Conservation (phyloP, 176 grass and related monocot species). For the Eleusine indica region DNA sequence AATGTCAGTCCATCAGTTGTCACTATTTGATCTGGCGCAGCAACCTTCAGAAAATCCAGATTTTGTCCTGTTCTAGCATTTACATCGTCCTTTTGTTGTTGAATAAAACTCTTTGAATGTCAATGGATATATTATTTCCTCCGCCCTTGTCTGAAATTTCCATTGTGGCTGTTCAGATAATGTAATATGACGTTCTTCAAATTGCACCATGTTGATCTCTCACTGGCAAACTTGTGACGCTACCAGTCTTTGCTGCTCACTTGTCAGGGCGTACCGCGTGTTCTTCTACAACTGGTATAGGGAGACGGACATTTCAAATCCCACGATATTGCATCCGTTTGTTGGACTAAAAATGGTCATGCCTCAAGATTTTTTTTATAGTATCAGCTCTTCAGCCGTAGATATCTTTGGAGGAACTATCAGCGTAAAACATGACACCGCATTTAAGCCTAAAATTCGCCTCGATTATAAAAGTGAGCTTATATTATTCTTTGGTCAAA, state of each 20-base stretch:
- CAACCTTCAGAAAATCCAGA: conserved; percentile 16
- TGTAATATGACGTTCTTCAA: background rate
- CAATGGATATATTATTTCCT: background rate
- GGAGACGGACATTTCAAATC: background rate
- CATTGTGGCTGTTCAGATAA: background rate
- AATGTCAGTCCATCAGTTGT: background rate
- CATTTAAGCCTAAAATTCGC: background rate
- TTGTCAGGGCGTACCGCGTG: background rate
- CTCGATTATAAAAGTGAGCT: too few species aligned
- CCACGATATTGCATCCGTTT: background rate
- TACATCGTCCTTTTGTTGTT: background rate
- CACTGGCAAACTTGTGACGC: background rate
- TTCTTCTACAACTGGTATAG: background rate
- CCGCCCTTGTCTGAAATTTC: background rate
- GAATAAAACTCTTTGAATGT: conserved; percentile 24
- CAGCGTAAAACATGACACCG: background rate
- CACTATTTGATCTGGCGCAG: background rate
- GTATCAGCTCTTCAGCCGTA: background rate
- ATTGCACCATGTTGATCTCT: background rate
- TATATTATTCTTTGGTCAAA: background rate
- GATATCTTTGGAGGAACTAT: background rate
- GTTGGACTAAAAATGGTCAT: background rate
- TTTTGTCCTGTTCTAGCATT: conserved; percentile 5
- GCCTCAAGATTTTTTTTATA: background rate
- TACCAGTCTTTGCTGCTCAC: background rate